phyloP scores from a whole-genome alignment of 1,139 yeast genomes.

The Yamadazyma atmosphaerica region DNA sequence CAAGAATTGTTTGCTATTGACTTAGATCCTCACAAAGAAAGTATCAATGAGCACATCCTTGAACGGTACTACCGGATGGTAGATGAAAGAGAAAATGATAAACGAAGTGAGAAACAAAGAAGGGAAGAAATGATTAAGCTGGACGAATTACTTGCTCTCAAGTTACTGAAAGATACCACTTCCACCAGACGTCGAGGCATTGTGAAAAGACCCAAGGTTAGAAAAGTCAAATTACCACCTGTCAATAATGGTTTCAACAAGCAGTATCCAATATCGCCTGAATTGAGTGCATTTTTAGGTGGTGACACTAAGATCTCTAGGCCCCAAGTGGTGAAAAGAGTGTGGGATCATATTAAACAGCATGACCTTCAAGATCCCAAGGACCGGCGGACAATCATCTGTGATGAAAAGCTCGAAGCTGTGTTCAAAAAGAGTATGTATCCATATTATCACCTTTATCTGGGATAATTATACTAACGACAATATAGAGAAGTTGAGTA shows the following conservation, averaged over 20 bases:
- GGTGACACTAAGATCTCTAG: slow-evolving; percentile 46
- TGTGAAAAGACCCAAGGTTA: slow-evolving; percentile 7
- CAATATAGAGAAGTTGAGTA: slow-evolving; percentile 46
- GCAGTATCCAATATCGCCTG: slow-evolving; percentile 48
- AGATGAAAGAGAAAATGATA: slow-evolving; percentile 36
- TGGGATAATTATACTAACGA: no score
- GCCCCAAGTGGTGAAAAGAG: slow-evolving; percentile 67
- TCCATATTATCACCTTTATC: no score
- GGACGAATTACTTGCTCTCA: slow-evolving; percentile 49
- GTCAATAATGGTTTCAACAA: slow-evolving; percentile 34
- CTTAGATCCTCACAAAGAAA: slow-evolving; percentile 51
- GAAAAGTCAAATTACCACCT: slow-evolving; percentile 7
- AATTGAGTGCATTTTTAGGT: slow-evolving; percentile 47
- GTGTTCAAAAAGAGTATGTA: slow-evolving; percentile 54
- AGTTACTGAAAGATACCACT: slow-evolving; percentile 37
- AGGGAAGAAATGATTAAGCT: slow-evolving; percentile 34
- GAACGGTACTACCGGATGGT: slow-evolving; percentile 54
- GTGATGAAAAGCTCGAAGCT: slow-evolving; percentile 62
- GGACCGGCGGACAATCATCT: slow-evolving; percentile 64
- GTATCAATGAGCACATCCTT: slow-evolving; percentile 60
- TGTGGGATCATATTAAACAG: slow-evolving; percentile 75
- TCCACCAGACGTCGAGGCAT: slow-evolving; percentile 9
- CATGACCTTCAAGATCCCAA: slow-evolving; percentile 66
- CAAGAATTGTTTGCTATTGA: slow-evolving; percentile 66
- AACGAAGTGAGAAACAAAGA: slow-evolving; percentile 24